phyloP scores from a whole-genome alignment of 352 stramenopile species.

The Pythium oligandrum region DNA sequence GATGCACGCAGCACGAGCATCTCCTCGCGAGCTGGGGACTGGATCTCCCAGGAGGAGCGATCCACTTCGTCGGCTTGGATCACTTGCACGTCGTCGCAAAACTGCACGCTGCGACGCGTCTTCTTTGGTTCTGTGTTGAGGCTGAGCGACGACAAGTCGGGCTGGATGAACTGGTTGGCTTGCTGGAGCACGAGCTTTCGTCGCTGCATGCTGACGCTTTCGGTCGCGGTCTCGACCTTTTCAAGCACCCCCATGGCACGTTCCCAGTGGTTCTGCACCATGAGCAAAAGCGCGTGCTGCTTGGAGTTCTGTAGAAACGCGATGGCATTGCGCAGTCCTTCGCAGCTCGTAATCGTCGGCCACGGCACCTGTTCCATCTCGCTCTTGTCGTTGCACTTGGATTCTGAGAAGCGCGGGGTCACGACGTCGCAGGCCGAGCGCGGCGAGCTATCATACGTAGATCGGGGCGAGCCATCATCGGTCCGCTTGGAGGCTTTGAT shows the following conservation, averaged over 20 bases:
- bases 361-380: constrained; percentile 16
- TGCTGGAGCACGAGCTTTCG: constrained; percentile 63
- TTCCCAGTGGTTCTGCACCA: constrained; percentile 78
- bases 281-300: constrained; percentile 68
- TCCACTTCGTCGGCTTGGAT: constrained; percentile 60
- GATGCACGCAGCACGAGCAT: constrained; percentile 77
- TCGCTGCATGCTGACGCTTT: constrained; percentile 56
- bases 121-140: background rate
- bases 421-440: constrained; percentile 26
- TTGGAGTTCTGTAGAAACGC: constrained; percentile 62
- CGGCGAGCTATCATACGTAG: constrained; percentile 36
- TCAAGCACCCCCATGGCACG: constrained; percentile 64
- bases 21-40: constrained; percentile 57
- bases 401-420: background rate
- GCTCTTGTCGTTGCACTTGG: background rate
- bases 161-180: constrained; percentile 35
- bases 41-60: constrained; percentile 36
- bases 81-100: constrained; percentile 51
- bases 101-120: constrained; percentile 37
- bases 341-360: constrained; percentile 46
- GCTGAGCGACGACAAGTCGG: constrained; percentile 22
- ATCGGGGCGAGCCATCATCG: constrained; percentile 25
- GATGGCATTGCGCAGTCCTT: constrained; percentile 58
- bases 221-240: constrained; percentile 72
- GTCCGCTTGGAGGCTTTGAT: constrained; percentile 60